phyloP scores from a whole-genome alignment of 345 rosid species.

The Rhodomyrtus tomentosa region DNA sequence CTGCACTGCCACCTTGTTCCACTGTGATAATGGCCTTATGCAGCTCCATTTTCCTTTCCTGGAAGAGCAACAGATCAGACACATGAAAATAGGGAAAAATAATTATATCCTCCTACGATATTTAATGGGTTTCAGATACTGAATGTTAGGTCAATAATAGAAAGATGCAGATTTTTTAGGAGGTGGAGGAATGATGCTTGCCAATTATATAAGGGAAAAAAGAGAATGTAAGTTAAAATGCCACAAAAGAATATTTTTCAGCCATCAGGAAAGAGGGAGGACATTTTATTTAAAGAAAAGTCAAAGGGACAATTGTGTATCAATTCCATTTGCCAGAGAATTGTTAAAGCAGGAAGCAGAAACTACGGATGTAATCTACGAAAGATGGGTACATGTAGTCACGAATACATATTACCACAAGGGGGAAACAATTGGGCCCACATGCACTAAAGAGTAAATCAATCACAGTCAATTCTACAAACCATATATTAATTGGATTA shows the following conservation, averaged over 20 bases:
- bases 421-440: background rate
- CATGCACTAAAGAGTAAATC: background rate
- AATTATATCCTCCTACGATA: background rate
- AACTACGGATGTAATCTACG: background rate
- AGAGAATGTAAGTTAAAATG: background rate
- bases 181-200: background rate
- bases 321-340: background rate
- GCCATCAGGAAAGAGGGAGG: background rate
- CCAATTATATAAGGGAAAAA: background rate
- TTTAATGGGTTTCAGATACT: background rate
- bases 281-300: background rate
- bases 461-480: background rate
- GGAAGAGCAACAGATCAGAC: constrained; percentile 2
- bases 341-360: background rate
- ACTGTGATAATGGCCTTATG: constrained; percentile 78
- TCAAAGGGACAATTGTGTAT: background rate
- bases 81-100: background rate
- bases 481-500: background rate
- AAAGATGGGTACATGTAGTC: background rate
- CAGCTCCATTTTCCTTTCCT: constrained; percentile 82
- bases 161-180: background rate
- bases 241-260: background rate
- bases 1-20: constrained; percentile 92
- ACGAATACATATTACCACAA: background rate
- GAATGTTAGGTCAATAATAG: background rate